These are phyloP conservation scores for Setaria italica DNA, from an alignment of 202 grass and related monocot species.

Conservation along the genomic window DNA sequence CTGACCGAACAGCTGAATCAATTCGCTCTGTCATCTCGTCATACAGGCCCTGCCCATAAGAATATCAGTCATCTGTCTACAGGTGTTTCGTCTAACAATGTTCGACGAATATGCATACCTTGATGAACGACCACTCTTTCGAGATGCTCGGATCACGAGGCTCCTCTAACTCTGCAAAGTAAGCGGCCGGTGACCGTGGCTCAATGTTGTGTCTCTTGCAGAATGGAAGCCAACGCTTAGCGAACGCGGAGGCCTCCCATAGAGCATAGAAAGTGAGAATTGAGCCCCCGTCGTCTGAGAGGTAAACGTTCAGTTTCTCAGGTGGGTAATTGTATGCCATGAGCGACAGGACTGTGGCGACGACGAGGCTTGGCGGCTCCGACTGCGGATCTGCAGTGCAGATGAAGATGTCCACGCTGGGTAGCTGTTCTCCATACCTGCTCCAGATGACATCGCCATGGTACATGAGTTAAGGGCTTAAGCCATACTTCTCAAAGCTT, in stretches of 20 bases:
- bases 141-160: background rate
- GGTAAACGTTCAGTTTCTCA: conserved; percentile 61
- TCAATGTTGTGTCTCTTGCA: conserved; percentile 50
- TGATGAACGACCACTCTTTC: conserved; percentile 54
- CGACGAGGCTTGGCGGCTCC: conserved; percentile 68
- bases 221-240: conserved; percentile 67
- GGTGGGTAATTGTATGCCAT: conserved; percentile 68
- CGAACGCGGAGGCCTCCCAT: conserved; percentile 55
- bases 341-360: conserved; percentile 59
- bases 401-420: conserved; percentile 58
- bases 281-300: conserved; percentile 71
- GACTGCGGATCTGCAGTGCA: conserved; percentile 58
- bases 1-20: conserved; percentile 37
- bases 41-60: conserved; percentile 53
- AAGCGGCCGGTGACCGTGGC: conserved; percentile 60
- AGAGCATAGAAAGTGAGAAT: conserved; percentile 59
- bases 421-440: conserved; percentile 49
- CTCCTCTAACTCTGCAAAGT: conserved; percentile 31
- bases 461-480: too few species aligned
- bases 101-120: conserved; percentile 40
- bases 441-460: background rate
- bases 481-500: too few species aligned
- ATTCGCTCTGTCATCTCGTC: conserved; percentile 66
- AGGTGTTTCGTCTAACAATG: background rate
- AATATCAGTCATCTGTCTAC: background rate